phyloP scores from a whole-genome alignment of 2,329 filamentous ascomycete species.

The Aspergillus piperis region DNA sequence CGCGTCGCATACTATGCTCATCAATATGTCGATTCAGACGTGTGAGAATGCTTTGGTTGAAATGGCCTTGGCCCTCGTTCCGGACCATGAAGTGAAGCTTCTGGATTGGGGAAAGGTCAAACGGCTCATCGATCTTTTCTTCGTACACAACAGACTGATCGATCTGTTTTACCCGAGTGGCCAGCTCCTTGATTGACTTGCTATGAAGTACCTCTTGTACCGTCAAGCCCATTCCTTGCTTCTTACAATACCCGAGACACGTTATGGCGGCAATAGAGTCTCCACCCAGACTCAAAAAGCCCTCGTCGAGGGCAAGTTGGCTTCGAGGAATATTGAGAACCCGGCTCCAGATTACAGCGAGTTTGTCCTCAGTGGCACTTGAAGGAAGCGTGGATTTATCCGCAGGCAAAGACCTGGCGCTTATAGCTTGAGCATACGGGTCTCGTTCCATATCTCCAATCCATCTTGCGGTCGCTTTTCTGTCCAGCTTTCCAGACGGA shows the following conservation, averaged over 20 bases:
- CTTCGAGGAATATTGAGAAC: slow-evolving; percentile 41
- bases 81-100: slow-evolving; percentile 40
- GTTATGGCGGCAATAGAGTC: slow-evolving; percentile 56
- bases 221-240: slow-evolving; percentile 47
- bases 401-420: not conserved
- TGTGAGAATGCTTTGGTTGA: slow-evolving; percentile 43
- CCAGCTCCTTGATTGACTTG: slow-evolving; percentile 47
- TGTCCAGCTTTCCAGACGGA: slow-evolving; percentile 50
- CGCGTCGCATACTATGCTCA: slow-evolving; percentile 25
- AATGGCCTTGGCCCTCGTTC: slow-evolving; percentile 37
- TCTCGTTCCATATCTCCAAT: slow-evolving; percentile 32
- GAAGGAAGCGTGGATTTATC: slow-evolving; percentile 17
- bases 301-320: slow-evolving; percentile 36
- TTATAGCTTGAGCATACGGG: slow-evolving; percentile 21
- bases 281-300: slow-evolving; percentile 50
- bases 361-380: slow-evolving; percentile 31
- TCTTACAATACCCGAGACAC: slow-evolving; percentile 50
- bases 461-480: slow-evolving; percentile 42
- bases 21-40: slow-evolving; percentile 31
- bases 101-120: slow-evolving; percentile 42
- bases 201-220: slow-evolving; percentile 53
- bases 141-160: slow-evolving; percentile 37
- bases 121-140: slow-evolving; percentile 33
- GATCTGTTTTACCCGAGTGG: slow-evolving; percentile 32
- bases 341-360: slow-evolving; percentile 40